Base-by-base conservation (phyloP, 225 moss, liverwort and hornwort species). In the Neckera pumila region DNA sequence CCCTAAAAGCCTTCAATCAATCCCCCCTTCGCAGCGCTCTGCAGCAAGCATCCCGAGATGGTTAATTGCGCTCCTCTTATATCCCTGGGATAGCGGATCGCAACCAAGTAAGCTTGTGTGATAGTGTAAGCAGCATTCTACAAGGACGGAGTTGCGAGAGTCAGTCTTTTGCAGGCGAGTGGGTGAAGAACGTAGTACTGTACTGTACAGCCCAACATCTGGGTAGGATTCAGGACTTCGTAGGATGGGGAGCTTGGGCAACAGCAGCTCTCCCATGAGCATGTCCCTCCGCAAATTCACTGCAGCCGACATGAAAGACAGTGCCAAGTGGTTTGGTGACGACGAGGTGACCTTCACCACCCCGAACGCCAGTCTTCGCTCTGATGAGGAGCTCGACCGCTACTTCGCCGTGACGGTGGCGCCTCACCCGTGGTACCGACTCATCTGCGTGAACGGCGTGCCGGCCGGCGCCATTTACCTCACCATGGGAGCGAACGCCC, bases 401-500 rank as follows among this genome's bases (percentile, higher is more conserved):
- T 94, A 90, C 85, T 92, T 86, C 38, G 70, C 85, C 21, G 26
- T 16, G 75, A 91, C 88, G 26, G 86, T 94, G 13, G 91, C 83
- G 51, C 17, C 14, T 13, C 92, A 92, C 85, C 90, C 87, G 76
- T 94, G 93, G 93, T 92, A 87, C 91, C 92, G 93, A 9, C 76
- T 92, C 69, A 92, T 94, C 65, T 92, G 90, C 88, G 91, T 94
- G 58, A 73, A 94, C 85, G 93, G 85, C 34, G 89, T 69, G 72
- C 90, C 91, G 28, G 92, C 90, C 26, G 93, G 93, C 30, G 87
- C 92, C 42, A 89, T 96, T 25, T 88, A 90, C 71, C 82, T 96
- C 80, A 90, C 85, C 43, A 20, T 83, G 12, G 95, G 94, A 11
- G 31, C 7, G 15, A 89, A 87, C 7, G 85, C 3, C 6, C 95